Conservation (phyloP, 257 asterid genomes). For the Nicotiana noctiflora region DNA sequence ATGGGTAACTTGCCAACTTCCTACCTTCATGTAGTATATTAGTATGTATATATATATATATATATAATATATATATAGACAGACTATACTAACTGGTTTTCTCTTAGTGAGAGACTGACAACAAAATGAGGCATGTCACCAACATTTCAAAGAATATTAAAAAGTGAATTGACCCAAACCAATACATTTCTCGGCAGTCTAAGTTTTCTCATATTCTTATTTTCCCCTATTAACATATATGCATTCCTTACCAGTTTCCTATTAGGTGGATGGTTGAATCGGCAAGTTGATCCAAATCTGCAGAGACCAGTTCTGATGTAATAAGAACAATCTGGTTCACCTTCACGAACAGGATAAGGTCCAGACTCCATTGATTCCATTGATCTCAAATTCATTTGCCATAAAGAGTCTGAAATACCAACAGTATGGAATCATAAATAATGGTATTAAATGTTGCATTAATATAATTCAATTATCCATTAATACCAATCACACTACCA, state of each 20-base stretch:
- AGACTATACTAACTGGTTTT: neutral
- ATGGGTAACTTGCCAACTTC: too few species aligned
- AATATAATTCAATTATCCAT: neutral
- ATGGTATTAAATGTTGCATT: neutral
- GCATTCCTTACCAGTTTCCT: conserved; percentile 55
- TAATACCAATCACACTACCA: neutral
- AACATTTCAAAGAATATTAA: neutral
- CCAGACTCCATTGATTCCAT: conserved; percentile 59
- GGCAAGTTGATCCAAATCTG: conserved; percentile 74
- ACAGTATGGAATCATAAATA: neutral
- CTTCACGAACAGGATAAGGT: conserved; percentile 72
- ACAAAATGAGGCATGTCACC: neutral
- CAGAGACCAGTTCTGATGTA: conserved; percentile 79
- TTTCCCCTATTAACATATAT: neutral
- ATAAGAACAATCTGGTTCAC: conserved; percentile 75
- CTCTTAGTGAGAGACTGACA: neutral
- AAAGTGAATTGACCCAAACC: neutral
- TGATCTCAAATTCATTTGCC: conserved; percentile 64
- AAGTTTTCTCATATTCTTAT: neutral
- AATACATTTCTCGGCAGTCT: neutral
- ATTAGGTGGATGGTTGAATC: conserved; percentile 76
- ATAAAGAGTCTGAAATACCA: conserved; percentile 46
- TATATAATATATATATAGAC: too few species aligned
- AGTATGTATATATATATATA: too few species aligned
- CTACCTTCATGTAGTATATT: too few species aligned